phyloP scores from a whole-genome alignment of 257 asterid genomes.

The Solanum rostratum region DNA sequence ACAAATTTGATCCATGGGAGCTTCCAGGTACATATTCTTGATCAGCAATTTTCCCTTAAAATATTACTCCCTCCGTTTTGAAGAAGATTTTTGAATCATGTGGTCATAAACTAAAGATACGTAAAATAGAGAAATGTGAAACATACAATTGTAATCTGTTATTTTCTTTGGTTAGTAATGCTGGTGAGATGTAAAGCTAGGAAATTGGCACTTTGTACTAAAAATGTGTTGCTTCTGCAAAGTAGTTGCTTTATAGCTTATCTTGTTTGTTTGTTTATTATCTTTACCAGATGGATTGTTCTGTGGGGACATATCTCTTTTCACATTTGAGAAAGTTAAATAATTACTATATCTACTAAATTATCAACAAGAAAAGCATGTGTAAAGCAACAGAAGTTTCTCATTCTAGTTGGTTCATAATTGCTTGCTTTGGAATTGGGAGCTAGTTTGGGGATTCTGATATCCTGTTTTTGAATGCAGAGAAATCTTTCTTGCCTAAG shows the following conservation, averaged over 20 bases:
- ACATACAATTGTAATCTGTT: not conserved
- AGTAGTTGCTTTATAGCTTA: constrained; percentile 9
- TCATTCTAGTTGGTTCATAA: not conserved
- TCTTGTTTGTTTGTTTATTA: constrained; percentile 1
- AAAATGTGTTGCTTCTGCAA: not conserved
- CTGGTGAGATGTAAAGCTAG: not conserved
- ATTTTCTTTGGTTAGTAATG: no score
- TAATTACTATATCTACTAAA: not conserved
- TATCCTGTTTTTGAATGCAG: constrained; percentile 16
- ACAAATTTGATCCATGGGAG: constrained; percentile 46
- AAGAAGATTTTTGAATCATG: no score
- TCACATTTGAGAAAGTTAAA: not conserved
- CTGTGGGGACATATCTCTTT: constrained; percentile 18
- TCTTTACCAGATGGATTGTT: not conserved
- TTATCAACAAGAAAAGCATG: not conserved
- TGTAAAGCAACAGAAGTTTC: not conserved
- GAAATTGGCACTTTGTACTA: not conserved
- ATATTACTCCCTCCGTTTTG: no score
- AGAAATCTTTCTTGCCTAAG: constrained; percentile 41
- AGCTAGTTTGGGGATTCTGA: not conserved
- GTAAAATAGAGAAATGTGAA: not conserved
- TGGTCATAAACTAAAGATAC: no score
- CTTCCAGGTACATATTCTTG: constrained; percentile 27
- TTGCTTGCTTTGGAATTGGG: not conserved
- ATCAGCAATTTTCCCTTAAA: not conserved